Evolutionary conservation across 306 rosid genomes (phyloP).

Genomic region (Chamaecrista fasciculata): DNA sequence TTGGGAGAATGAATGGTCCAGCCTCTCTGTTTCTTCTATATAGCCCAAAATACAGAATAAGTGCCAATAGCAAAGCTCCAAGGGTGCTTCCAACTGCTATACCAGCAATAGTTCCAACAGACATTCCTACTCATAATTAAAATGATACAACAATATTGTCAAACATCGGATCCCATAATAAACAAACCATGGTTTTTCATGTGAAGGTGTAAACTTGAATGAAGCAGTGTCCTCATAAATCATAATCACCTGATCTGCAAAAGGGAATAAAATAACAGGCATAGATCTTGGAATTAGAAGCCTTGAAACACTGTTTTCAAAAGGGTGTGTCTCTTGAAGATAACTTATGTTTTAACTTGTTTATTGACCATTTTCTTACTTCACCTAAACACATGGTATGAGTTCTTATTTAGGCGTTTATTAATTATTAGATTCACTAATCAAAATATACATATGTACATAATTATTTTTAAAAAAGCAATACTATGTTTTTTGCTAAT

Average conservation of each 20-base stretch:
- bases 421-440: too few relatives aligned
- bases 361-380: too few relatives aligned
- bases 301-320: not conserved
- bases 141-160: slow-evolving; percentile 33
- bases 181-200: slow-evolving; percentile 13
- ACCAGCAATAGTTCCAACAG: slow-evolving; percentile 52
- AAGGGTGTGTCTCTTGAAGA: not conserved
- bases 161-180: slow-evolving; percentile 28
- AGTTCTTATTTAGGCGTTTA: too few relatives aligned
- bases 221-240: slow-evolving; percentile 25
- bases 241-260: slow-evolving; percentile 70
- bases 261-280: slow-evolving; percentile 17
- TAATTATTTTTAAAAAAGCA: too few relatives aligned
- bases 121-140: slow-evolving; percentile 41
- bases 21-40: slow-evolving; percentile 43
- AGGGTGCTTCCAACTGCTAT: slow-evolving; percentile 47
- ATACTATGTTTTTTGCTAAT: too few relatives aligned
- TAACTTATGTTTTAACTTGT: too few relatives aligned
- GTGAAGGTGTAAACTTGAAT: not conserved
- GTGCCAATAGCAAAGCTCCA: slow-evolving; percentile 41
- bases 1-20: slow-evolving; percentile 39
- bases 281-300: slow-evolving; percentile 28
- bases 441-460: too few relatives aligned
- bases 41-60: slow-evolving; percentile 33
- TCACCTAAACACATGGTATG: too few relatives aligned